Evolutionary conservation across 371 early-diverging fungal genomes (phyloP).

Genomic region (Actinomortierella ambigua): DNA sequence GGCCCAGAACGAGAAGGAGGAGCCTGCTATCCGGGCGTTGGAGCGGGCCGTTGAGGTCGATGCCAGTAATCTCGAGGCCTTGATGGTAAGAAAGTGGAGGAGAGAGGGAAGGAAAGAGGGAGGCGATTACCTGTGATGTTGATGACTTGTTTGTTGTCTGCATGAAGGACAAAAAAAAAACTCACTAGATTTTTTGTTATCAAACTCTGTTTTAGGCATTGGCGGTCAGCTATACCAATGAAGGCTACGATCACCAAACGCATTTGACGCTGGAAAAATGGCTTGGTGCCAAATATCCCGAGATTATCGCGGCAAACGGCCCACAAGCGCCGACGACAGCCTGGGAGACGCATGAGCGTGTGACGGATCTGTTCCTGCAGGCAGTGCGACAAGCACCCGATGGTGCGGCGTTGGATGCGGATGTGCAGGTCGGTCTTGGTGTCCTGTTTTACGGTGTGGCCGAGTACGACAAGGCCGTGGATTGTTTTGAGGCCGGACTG

Average conservation of each 20-base stretch:
- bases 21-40: slow-evolving; percentile 82
- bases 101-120: too few species aligned
- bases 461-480: slow-evolving; percentile 93
- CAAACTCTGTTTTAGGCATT: slow-evolving; percentile 55
- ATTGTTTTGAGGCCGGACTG: slow-evolving; percentile 95
- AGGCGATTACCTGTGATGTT: too few species aligned
- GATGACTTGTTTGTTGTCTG: neutral
- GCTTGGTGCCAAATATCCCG: slow-evolving; percentile 78
- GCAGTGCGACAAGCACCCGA: slow-evolving; percentile 73
- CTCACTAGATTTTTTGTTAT: neutral
- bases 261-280: slow-evolving; percentile 88
- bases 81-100: slow-evolving; percentile 53
- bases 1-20: slow-evolving; percentile 89
- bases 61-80: slow-evolving; percentile 65
- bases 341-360: slow-evolving; percentile 62
- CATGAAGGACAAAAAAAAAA: neutral
- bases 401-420: slow-evolving; percentile 81
- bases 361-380: slow-evolving; percentile 81
- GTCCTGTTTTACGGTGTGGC: slow-evolving; percentile 89
- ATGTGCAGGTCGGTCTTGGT: slow-evolving; percentile 94
- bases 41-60: slow-evolving; percentile 70
- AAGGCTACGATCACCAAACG: slow-evolving; percentile 79
- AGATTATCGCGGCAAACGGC: slow-evolving; percentile 47
- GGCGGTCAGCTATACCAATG: slow-evolving; percentile 95
- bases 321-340: slow-evolving; percentile 25